Evolutionary conservation across 179 eudicot genomes (phyloP).

Genomic region (Silene coronaria): DNA sequence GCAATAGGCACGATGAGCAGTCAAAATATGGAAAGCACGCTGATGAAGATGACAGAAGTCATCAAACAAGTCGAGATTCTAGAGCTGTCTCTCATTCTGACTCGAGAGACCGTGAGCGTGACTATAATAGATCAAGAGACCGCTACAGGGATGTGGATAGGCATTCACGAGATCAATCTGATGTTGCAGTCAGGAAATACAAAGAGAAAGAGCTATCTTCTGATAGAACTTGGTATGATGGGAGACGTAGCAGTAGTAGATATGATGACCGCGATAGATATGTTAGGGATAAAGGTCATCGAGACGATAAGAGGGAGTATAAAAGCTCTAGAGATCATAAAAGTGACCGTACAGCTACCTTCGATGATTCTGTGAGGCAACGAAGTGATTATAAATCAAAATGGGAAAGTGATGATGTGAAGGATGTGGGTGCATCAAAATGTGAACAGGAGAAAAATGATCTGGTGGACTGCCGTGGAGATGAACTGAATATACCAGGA

Average conservation of each 20-base stretch:
- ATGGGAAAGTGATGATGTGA: constrained; percentile 38
- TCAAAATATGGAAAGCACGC: constrained; percentile 43
- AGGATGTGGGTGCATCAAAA: constrained; percentile 35
- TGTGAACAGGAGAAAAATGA: constrained; percentile 34
- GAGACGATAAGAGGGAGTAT: constrained; percentile 55
- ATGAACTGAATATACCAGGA: constrained; percentile 27
- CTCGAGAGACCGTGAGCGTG: constrained; percentile 41
- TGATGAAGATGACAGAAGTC: constrained; percentile 51
- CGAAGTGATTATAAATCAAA: constrained; percentile 32
- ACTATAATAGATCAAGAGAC: constrained; percentile 51
- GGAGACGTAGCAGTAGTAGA: constrained; percentile 36
- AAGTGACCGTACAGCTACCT: constrained; percentile 34
- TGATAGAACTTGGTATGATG: constrained; percentile 39
- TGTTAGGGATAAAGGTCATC: constrained; percentile 40
- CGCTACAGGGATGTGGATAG: constrained; percentile 41
- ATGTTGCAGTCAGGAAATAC: constrained; percentile 30
- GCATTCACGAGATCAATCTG: constrained; percentile 52
- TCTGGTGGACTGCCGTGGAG: constrained; percentile 34
- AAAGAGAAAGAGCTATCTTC: constrained; percentile 31
- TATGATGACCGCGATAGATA: constrained; percentile 43
- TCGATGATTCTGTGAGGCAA: constrained; percentile 37
- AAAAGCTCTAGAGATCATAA: constrained; percentile 42
- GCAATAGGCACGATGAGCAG: constrained; percentile 47
- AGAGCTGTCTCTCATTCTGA: constrained; percentile 33
- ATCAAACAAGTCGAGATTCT: constrained; percentile 42